phyloP scores from a whole-genome alignment of 1,284 basidiomycete genomes.

The Ustilago nuda region DNA sequence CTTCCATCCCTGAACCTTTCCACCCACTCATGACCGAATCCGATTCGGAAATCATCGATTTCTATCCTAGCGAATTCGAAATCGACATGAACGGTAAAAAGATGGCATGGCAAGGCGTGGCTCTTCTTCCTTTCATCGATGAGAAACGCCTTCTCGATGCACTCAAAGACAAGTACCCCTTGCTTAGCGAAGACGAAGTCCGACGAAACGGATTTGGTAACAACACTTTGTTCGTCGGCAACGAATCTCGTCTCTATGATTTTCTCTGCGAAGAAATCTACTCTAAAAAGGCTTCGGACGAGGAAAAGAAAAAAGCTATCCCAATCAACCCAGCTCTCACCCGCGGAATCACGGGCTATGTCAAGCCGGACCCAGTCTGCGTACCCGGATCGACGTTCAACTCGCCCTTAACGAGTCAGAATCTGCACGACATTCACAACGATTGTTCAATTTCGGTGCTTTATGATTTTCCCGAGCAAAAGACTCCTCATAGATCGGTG shows the following conservation, averaged over 20 bases:
- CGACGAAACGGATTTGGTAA: slow-evolving; percentile 87
- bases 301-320: slow-evolving; percentile 58
- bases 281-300: slow-evolving; percentile 74
- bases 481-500: slow-evolving; percentile 84
- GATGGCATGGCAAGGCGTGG: slow-evolving; percentile 99
- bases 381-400: slow-evolving; percentile 91
- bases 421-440: slow-evolving; percentile 79
- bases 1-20: slow-evolving; percentile 87
- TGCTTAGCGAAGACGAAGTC: slow-evolving; percentile 84
- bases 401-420: slow-evolving; percentile 74
- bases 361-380: slow-evolving; percentile 85
- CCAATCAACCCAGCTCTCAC: slow-evolving; percentile 78
- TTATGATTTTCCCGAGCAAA: slow-evolving; percentile 90
- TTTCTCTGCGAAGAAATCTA: slow-evolving; percentile 84
- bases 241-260: slow-evolving; percentile 86
- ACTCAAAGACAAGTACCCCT: slow-evolving; percentile 80
- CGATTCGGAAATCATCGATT: slow-evolving; percentile 93
- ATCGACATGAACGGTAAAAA: slow-evolving; percentile 99
- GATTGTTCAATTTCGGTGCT: slow-evolving; percentile 87
- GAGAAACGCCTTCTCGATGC: slow-evolving; percentile 78
- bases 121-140: slow-evolving; percentile 95
- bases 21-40: slow-evolving; percentile 88
- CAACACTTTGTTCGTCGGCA: slow-evolving; percentile 85
- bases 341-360: slow-evolving; percentile 82
- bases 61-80: slow-evolving; percentile 91